Evolutionary conservation across 1,284 basidiomycete species (phyloP).

Genomic region (Puccinia horiana): DNA sequence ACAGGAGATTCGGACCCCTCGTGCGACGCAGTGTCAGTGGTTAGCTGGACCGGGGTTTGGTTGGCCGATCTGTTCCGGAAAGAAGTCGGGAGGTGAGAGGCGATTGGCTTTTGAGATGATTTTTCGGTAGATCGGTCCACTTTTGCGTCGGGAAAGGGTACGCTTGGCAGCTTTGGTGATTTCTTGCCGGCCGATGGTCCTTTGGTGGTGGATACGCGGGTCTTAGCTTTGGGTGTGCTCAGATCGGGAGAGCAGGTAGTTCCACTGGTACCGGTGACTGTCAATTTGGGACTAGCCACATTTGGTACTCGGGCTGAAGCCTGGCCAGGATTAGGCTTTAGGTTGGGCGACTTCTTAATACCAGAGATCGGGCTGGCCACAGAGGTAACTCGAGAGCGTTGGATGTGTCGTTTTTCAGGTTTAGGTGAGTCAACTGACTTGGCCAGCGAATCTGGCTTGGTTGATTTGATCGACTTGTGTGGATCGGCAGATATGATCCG

Average conservation of each 20-base stretch:
- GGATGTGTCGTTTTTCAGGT: slow-evolving; percentile 10
- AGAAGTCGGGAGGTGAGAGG: slow-evolving; percentile 1
- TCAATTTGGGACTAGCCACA: slow-evolving; percentile 7
- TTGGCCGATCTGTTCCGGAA: not conserved
- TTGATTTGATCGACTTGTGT: not conserved
- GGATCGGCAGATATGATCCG: slow-evolving; percentile 18
- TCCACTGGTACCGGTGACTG: not conserved
- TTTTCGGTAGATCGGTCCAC: not conserved
- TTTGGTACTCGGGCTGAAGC: not conserved
- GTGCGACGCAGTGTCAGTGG: not conserved
- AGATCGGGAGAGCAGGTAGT: not conserved
- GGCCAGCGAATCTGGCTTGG: not conserved
- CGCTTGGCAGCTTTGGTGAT: slow-evolving; percentile 5
- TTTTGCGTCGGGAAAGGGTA: not conserved
- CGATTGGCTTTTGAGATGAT: not conserved
- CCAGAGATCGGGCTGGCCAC: slow-evolving; percentile 38
- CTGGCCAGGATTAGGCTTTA: not conserved
- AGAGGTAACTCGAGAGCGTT: slow-evolving; percentile 27
- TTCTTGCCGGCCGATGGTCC: not conserved
- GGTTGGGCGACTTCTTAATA: slow-evolving; percentile 13
- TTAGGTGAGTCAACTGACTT: not conserved
- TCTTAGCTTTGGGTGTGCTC: not conserved
- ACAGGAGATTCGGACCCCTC: not conserved
- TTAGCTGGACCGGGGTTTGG: not conserved
- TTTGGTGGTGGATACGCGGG: not conserved